Conservation (phyloP, 176 grass and related monocot genomes). For the Echinochloa phyllopogon region DNA sequence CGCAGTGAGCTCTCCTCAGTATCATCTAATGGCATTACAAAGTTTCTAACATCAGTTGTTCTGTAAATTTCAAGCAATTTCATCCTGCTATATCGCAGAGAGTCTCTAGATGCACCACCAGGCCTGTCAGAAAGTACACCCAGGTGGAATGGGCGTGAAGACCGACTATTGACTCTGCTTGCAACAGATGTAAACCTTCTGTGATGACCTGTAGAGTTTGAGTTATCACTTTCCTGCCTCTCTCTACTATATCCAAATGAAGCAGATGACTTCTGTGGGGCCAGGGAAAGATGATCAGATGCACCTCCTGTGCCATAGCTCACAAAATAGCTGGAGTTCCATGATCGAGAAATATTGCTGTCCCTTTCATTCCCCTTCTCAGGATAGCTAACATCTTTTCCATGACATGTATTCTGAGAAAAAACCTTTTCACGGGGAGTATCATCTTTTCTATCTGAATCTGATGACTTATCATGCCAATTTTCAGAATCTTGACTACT, state of each 20-base stretch:
- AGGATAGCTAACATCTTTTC: conserved; percentile 54
- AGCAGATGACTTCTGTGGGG: conserved; percentile 51
- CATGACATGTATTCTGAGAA: conserved; percentile 44
- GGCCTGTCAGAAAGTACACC: conserved; percentile 59
- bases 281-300: conserved; percentile 51
- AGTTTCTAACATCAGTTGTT: conserved; percentile 61
- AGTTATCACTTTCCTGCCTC: conserved; percentile 48
- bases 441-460: conserved; percentile 66
- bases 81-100: conserved; percentile 83
- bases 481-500: conserved; percentile 74
- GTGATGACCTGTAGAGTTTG: conserved; percentile 54
- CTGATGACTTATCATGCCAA: conserved; percentile 66
- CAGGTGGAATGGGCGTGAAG: conserved; percentile 54
- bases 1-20: conserved; percentile 52
- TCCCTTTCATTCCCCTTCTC: conserved; percentile 76
- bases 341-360: conserved; percentile 69
- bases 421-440: conserved; percentile 48
- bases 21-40: conserved; percentile 55
- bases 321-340: conserved; percentile 74
- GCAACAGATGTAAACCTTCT: conserved; percentile 64
- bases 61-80: conserved; percentile 96
- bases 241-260: conserved; percentile 67
- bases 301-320: conserved; percentile 60
- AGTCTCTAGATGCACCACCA: conserved; percentile 61
- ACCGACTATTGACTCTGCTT: conserved; percentile 44